Percentiles rank a stretch among this genome's conserved stretches.
Conservation (phyloP, 73 alveolate species). For the Blepharisma stoltei region DNA sequence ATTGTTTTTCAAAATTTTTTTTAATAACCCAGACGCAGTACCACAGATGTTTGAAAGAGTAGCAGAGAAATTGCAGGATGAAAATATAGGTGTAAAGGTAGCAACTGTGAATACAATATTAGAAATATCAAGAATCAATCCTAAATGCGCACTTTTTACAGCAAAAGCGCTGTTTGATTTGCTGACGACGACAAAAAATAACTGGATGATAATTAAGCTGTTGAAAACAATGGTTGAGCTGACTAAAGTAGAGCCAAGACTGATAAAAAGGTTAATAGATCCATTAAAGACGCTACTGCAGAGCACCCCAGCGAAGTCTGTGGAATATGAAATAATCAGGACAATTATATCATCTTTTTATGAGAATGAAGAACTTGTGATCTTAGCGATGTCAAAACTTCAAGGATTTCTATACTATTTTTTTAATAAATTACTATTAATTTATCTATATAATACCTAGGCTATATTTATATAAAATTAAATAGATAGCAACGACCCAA, state of each 20-base stretch:
- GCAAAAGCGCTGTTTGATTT: conserved; percentile 45
- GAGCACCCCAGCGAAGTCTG: conserved; percentile 53
- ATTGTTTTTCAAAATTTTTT: conserved; percentile 43
- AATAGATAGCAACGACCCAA: conserved; percentile 29
- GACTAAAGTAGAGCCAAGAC: conserved; percentile 51
- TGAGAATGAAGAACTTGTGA: conserved; percentile 8
- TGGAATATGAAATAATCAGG: conserved; percentile 52
- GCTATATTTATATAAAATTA: no score
- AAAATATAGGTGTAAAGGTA: conserved; percentile 46
- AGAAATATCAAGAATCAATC: conserved; percentile 53
- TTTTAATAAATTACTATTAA: no score
- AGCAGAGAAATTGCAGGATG: conserved; percentile 48
- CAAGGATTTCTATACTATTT: conserved; percentile 7
- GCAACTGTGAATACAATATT: conserved; percentile 52
- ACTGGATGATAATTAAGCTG: conserved; percentile 53
- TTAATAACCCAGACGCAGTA: conserved; percentile 41
- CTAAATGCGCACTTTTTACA: conserved; percentile 46
- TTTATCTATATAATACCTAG: no score
- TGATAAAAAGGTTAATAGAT: conserved; percentile 34
- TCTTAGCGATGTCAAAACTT: neutral
- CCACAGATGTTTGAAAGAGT: conserved; percentile 38
- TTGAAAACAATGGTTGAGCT: conserved; percentile 36
- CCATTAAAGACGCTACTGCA: conserved; percentile 42
- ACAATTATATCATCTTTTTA: conserved; percentile 26
- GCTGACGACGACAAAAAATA: conserved; percentile 39